phyloP scores from a whole-genome alignment of 257 asterid genomes.

The Petunia axillaris region DNA sequence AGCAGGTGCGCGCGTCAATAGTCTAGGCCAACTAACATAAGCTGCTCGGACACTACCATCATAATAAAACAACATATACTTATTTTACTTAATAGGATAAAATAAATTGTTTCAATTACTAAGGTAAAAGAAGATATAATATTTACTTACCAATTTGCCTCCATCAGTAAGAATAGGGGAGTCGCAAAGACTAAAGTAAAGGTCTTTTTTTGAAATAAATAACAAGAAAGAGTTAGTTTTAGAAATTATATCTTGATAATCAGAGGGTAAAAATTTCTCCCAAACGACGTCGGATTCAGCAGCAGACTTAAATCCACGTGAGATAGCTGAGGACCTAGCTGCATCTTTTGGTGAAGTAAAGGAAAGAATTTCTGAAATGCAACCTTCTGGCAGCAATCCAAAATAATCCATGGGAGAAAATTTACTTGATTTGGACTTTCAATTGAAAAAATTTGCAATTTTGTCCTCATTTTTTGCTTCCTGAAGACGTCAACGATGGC shows the following conservation, averaged over 20 bases:
- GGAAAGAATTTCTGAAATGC: conserved; percentile 31
- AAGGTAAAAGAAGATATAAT: not conserved
- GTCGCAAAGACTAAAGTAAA: conserved; percentile 18
- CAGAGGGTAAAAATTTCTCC: conserved; percentile 27
- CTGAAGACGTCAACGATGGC: too few species aligned
- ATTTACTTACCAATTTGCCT: conserved; percentile 12
- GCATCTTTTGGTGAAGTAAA: conserved; percentile 36
- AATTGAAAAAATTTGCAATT: not conserved
- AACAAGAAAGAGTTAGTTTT: not conserved
- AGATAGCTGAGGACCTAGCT: conserved; percentile 19
- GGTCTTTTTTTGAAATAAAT: not conserved
- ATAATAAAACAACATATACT: too few species aligned
- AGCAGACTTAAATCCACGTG: conserved; percentile 31
- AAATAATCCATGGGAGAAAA: not conserved
- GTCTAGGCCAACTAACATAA: too few species aligned
- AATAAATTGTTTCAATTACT: too few species aligned
- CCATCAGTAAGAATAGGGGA: conserved; percentile 24
- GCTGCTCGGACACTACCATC: too few species aligned
- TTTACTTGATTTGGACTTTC: too few species aligned
- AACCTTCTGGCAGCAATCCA: conserved; percentile 31
- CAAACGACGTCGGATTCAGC: conserved; percentile 40
- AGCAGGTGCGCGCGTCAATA: too few species aligned
- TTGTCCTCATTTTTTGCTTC: not conserved
- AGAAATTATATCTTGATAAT: conserved; percentile 17
- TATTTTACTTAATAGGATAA: too few species aligned